Base-by-base conservation (phyloP, 1,139 yeast species). In the Sugiyamaella grinbergsii region DNA sequence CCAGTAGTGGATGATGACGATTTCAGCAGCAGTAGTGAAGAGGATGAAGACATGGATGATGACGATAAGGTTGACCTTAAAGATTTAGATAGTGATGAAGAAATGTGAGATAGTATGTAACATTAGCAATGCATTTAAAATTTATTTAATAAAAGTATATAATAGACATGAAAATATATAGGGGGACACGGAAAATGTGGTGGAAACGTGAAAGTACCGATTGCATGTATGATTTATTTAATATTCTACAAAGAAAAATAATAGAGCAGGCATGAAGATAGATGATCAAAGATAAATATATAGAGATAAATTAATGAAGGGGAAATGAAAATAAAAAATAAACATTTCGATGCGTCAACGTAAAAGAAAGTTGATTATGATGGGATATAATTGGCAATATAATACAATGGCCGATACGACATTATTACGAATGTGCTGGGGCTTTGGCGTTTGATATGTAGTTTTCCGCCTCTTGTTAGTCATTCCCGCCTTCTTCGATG, bases 1-100 rank as follows among this genome's bases (percentile, higher is more conserved):
- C 74, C 79, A 66, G 54, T 54, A 42, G 61, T 62, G 34, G 49
- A 32, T 8, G 57, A 55, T 18, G 65, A 56, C 29, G 64, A 62
- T 29, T 62, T 54, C 39, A 54, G 59, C 10, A 62, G 61, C 36
- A 55, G 62, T 18, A 65, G 62, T 37, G 61, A 57, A 10, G 62
- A 59, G n/a, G 59, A 38, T 6, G 42, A 47, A 18, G 44, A 46
- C 6, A 23, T 15, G 26, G 45, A 46, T 10, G 55, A 54, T 8
- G 56, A 55, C 15, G 45, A 41, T n/a, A 50, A 38, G 20, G 54
- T 47, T 6, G 58, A 56, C 26, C 44, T 57, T 3, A 57, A 58
- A 18, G 60, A 51, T 19, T 31, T 57, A 42, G 57, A 43, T 34
- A 42, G 42, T 31, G 52, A 36, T 18, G 42, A 33, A 16, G 47